Conservation (phyloP, 495 filamentous ascomycete genomes). For the Polyplosphaeria fusca region DNA sequence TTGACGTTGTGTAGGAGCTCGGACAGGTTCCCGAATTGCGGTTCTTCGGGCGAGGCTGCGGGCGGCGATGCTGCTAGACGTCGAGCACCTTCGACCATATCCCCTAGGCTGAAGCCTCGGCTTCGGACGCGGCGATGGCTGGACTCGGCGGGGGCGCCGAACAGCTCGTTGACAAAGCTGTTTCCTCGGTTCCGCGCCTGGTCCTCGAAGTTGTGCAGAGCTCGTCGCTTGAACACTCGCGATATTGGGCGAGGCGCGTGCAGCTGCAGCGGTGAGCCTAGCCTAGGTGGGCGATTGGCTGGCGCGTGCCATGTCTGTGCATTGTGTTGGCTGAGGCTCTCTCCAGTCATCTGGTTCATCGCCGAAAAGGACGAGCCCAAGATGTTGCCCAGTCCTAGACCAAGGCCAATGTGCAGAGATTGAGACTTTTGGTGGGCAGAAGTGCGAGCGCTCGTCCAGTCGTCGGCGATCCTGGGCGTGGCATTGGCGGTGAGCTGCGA, state of each 20-base stretch:
- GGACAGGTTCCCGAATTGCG: constrained; percentile 9
- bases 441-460: constrained; percentile 29
- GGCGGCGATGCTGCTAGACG: constrained; percentile 29
- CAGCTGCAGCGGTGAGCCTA: constrained; percentile 34
- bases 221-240: constrained; percentile 54
- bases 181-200: constrained; percentile 40
- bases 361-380: constrained; percentile 34
- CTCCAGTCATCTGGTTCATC: constrained; percentile 51
- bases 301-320: constrained; percentile 23
- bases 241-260: constrained; percentile 45
- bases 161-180: constrained; percentile 51
- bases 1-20: background rate
- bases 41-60: constrained; percentile 25
- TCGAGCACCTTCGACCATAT: constrained; percentile 40
- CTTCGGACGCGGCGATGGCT: constrained; percentile 47
- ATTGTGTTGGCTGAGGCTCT: constrained; percentile 42
- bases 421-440: constrained; percentile 45
- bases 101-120: constrained; percentile 62
- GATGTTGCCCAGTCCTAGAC: constrained; percentile 31
- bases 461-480: constrained; percentile 17
- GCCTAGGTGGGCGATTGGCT: constrained; percentile 1
- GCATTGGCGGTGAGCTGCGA: constrained; percentile 52
- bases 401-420: constrained; percentile 44
- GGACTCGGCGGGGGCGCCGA: constrained; percentile 43
- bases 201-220: constrained; percentile 47